Percentiles rank a stretch among this genome's conserved stretches.
These are phyloP conservation scores for Neurospora sp. DNA, from an alignment of 495 filamentous ascomycete species.

Conservation along the genomic window DNA sequence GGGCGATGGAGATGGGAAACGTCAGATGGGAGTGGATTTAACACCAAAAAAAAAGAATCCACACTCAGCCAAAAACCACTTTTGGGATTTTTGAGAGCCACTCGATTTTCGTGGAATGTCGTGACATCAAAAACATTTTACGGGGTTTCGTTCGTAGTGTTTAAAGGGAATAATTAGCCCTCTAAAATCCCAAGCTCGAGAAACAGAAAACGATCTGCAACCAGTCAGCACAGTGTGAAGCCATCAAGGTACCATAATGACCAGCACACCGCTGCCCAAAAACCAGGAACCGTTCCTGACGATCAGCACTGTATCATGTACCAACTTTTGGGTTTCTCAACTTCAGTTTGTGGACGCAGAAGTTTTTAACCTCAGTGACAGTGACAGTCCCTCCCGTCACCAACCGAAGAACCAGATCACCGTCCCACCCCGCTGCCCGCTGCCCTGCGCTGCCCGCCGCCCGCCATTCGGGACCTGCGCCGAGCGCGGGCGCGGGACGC, in stretches of 20 bases:
- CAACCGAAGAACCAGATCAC: not conserved
- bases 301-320: not conserved
- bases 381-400: not conserved
- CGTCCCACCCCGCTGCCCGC: not conserved
- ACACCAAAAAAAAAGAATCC: not conserved
- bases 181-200: not conserved
- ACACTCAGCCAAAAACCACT: not conserved
- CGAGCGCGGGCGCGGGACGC: not conserved
- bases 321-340: not conserved
- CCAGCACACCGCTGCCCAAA: not conserved
- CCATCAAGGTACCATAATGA: not conserved
- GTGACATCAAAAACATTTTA: not conserved
- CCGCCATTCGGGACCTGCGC: not conserved
- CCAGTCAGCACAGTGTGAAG: not conserved
- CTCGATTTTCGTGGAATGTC: not conserved
- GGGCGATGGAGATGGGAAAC: no score
- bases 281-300: not conserved
- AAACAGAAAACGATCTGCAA: not conserved
- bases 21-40: not conserved
- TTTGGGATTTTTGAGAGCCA: not conserved
- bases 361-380: not conserved
- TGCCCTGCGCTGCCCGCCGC: not conserved
- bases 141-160: no score
- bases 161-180: not conserved
- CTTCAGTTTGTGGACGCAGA: not conserved